Conservation (phyloP, 306 rosid species). For the peach (Prunus persica) region Prunus_persica_NCBIv2 NC_034011.1:20441001-20441500, state of each 20-base stretch:
- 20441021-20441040: neutral
- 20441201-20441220: constrained; percentile 86
- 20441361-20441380: constrained; percentile 84
- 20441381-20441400: constrained; percentile 51
- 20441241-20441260: constrained; percentile 90
- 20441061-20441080: neutral
- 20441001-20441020: neutral
- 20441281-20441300: constrained; percentile 9
- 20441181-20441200: constrained; percentile 88
- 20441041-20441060: neutral
- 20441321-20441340: constrained; percentile 7
- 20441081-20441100: constrained; percentile 15
- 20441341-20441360: constrained; percentile 37
- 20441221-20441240: constrained; percentile 74
- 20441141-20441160: constrained; percentile 91
- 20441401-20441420: constrained; percentile 47
- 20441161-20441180: constrained; percentile 85
- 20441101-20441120: constrained; percentile 47
- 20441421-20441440: constrained; percentile 55
- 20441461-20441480: constrained; percentile 97
- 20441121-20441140: constrained; percentile 94
- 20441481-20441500: neutral
- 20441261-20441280: constrained; percentile 13
- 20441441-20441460: constrained; percentile 68
- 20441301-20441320: constrained; percentile 13